These are phyloP conservation scores for Kitagawia praeruptora DNA, from an alignment of 129 eudicot genomes.

Conservation along the genomic window DNA sequence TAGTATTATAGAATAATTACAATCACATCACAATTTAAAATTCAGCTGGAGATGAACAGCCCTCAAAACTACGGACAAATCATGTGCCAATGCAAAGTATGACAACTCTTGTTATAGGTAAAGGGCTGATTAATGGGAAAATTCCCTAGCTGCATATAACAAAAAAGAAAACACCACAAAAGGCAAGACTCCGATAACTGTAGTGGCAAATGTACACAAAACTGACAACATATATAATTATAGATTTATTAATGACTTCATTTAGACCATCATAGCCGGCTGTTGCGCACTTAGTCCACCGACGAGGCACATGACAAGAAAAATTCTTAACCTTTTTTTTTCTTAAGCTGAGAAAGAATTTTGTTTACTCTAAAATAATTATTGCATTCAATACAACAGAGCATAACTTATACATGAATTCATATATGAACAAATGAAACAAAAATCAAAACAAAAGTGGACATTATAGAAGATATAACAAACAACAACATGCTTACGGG, in stretches of 20 bases:
- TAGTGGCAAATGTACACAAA: neutral
- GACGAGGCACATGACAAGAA: neutral
- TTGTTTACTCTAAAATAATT: conserved; percentile 17
- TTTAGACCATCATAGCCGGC: neutral
- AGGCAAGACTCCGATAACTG: neutral
- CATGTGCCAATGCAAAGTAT: neutral
- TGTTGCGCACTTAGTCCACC: neutral
- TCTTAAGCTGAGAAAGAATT: conserved; percentile 1
- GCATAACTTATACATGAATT: conserved; percentile 30
- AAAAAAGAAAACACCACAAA: neutral
- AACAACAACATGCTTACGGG: conserved; percentile 51
- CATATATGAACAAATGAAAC: conserved; percentile 45
- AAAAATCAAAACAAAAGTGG: conserved; percentile 21
- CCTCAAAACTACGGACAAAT: neutral
- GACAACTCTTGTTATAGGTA: neutral
- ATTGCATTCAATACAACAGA: conserved; percentile 26
- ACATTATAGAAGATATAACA: conserved; percentile 8
- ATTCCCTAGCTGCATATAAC: neutral
- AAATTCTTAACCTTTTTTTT: neutral
- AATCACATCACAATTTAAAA: neutral
- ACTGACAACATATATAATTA: neutral
- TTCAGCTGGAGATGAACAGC: neutral
- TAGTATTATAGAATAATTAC: neutral
- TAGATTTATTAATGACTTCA: neutral
- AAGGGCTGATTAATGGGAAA: neutral